Base-by-base conservation (phyloP, 495 filamentous ascomycete genomes). In the Penicillium fimorum region DNA sequence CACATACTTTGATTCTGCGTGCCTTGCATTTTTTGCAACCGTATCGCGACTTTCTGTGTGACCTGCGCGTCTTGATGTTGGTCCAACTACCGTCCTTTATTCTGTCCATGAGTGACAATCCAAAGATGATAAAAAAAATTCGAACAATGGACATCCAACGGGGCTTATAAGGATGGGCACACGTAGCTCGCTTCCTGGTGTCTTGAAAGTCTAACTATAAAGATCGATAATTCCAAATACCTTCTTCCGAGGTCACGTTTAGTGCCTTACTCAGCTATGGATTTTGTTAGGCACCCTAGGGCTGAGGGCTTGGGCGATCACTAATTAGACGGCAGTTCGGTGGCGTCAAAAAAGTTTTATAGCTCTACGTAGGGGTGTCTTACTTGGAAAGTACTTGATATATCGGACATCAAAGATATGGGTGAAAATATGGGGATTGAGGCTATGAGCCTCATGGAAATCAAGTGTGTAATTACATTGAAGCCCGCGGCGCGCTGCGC, bases 11-110 rank as follows among this genome's bases (percentile, higher is more conserved):
- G 30, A 50, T 50, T 38, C 47, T 50, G 47, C 47, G 47, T 2
- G 17, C 9, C 18, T 50, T 50, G 32, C 47, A 50, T n/a, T 50
- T 50, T 25, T 50, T 20, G 18, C 47, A 50, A 8, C 47, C 47
- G 24, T 25, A 24, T 33, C 33, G 32, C 6, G 47, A 50, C 32
- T 50, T 50, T 22, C 18, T 50, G 12, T 50, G 47, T 1, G 47
- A 17, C 12, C 33, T 50, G 18, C 47, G 47, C 11, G 47, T 25
- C 33, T 38, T 50, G 17, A 7, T n/a, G 12, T 49, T 37, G 8
- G 20, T 38, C 18, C 33, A 24, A 33, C 18, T 50, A 17, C 47
- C 9, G 22, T 38, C 47, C 7, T 38, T 10, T 50, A 33, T 27
- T 38, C 13, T 38, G 13, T 50, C 33, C 47, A 50, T 50, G 47